Evolutionary conservation across 768 basidiomycete genomes (phyloP).

Genomic region (Polyporus arcularius): DNA sequence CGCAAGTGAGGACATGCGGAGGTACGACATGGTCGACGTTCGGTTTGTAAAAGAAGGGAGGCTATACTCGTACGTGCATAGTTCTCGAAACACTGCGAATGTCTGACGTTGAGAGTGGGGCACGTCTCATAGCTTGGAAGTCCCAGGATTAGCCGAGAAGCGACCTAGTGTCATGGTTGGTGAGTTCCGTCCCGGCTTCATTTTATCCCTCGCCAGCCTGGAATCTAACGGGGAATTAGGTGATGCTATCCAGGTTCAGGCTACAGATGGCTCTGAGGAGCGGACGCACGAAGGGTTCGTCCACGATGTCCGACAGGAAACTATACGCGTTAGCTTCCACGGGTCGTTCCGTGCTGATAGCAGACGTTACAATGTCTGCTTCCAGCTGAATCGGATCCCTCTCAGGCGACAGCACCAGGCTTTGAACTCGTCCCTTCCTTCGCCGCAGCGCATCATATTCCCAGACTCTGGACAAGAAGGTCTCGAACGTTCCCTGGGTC

Average conservation of each 20-base stretch:
- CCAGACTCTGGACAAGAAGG: conserved; percentile 31
- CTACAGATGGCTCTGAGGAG: not conserved
- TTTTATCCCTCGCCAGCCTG: too few species aligned
- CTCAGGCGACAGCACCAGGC: conserved; percentile 61
- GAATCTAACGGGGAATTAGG: conserved; percentile 16
- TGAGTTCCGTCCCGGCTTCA: conserved; percentile 28
- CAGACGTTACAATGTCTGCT: conserved; percentile 50
- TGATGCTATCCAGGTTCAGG: conserved; percentile 34
- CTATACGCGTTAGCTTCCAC: conserved; percentile 51
- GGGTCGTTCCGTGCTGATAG: conserved; percentile 37
- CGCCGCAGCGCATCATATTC: conserved; percentile 46
- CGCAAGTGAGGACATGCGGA: conserved; percentile 32
- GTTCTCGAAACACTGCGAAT: too few species aligned
- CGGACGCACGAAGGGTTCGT: conserved; percentile 45
- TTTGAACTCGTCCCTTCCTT: conserved; percentile 39
- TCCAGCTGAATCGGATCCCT: conserved; percentile 55
- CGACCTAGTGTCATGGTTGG: conserved; percentile 62
- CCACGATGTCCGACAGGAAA: conserved; percentile 43
- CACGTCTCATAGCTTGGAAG: conserved; percentile 39
- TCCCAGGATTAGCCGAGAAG: conserved; percentile 58
- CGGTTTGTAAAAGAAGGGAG: conserved; percentile 37
- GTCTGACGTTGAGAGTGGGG: too few species aligned
- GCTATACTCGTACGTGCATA: conserved; percentile 47
- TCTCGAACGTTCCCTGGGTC: not conserved
- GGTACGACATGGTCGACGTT: conserved; percentile 41